Percentiles rank a stretch among this genome's conserved stretches.
Evolutionary conservation across 1,284 basidiomycete species (phyloP).

Genomic region (Stygiomarasmius scandens): DNA sequence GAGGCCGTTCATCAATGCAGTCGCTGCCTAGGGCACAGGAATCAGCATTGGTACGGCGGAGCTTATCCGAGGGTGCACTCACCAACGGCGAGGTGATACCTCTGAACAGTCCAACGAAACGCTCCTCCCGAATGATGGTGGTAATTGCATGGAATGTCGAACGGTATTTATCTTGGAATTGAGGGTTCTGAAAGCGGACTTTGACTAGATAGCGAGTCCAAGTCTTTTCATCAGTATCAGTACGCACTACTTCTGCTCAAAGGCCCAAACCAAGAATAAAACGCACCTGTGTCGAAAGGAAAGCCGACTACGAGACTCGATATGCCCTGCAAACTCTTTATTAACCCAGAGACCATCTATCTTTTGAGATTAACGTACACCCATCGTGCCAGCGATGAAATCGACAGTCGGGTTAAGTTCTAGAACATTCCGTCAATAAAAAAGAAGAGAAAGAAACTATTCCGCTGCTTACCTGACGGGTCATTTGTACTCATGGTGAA

Average conservation of each 20-base stretch:
- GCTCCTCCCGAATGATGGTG: constrained; percentile 70
- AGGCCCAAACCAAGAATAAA: not conserved
- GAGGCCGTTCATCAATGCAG: constrained; percentile 73
- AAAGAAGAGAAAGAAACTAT: too few species aligned
- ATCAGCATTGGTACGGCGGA: too few species aligned
- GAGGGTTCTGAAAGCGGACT: constrained; percentile 72
- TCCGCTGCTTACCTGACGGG: too few species aligned
- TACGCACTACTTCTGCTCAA: not conserved
- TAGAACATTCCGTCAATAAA: not conserved
- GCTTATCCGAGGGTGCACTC: constrained; percentile 22
- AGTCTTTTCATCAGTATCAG: not conserved
- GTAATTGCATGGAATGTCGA: constrained; percentile 63
- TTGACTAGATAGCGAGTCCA: constrained; percentile 54
- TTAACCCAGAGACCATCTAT: not conserved
- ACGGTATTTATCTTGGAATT: constrained; percentile 54
- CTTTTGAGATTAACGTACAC: constrained; percentile 36
- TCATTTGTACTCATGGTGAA: too few species aligned
- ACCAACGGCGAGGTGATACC: constrained; percentile 76
- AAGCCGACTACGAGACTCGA: constrained; percentile 67
- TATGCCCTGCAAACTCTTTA: constrained; percentile 47
- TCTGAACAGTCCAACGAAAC: constrained; percentile 67
- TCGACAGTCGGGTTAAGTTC: constrained; percentile 56
- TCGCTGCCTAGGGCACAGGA: constrained; percentile 53
- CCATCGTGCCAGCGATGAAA: constrained; percentile 75
- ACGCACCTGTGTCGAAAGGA: constrained; percentile 73